Percentiles rank a stretch among this genome's conserved stretches.
Conservation (phyloP, 129 eudicot species). For the Calendula officinalis region DNA sequence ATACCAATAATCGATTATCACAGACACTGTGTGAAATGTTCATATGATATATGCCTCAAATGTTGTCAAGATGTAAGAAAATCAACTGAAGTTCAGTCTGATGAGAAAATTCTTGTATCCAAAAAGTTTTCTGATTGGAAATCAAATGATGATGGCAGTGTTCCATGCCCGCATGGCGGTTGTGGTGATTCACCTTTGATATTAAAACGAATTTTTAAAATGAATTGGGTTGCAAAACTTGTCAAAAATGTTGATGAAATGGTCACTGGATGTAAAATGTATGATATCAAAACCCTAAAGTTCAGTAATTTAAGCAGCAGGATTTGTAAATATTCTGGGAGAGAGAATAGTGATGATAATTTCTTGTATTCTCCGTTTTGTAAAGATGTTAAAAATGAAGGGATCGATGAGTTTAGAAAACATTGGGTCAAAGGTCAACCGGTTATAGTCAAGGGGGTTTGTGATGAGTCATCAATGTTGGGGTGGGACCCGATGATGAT, state of each 20-base stretch:
- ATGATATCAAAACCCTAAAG: slow-evolving; percentile 31
- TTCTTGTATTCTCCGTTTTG: slow-evolving; percentile 57
- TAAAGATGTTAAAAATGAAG: slow-evolving; percentile 59
- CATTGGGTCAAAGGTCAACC: slow-evolving; percentile 86
- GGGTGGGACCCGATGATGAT: slow-evolving; percentile 90
- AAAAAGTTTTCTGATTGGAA: slow-evolving; percentile 59
- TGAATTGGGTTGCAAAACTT: slow-evolving; percentile 98
- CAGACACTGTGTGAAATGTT: slow-evolving; percentile 81
- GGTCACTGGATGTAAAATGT: slow-evolving; percentile 81
- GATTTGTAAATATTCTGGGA: slow-evolving; percentile 42
- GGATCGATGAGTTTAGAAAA: slow-evolving; percentile 68
- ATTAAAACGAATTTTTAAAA: slow-evolving; percentile 79
- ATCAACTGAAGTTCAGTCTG: slow-evolving; percentile 28
- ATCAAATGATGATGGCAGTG: slow-evolving; percentile 63
- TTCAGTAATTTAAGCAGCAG: slow-evolving; percentile 27
- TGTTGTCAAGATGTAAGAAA: slow-evolving; percentile 92
- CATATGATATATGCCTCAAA: slow-evolving; percentile 90
- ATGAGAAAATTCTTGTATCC: slow-evolving; percentile 28
- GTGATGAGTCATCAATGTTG: slow-evolving; percentile 63
- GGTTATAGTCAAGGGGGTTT: slow-evolving; percentile 66
- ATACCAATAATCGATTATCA: slow-evolving; percentile 91
- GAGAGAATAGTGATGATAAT: slow-evolving; percentile 53
- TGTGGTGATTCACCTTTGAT: slow-evolving; percentile 68
- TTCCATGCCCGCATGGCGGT: slow-evolving; percentile 84
- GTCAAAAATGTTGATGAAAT: slow-evolving; percentile 91